Evolutionary conservation across 495 filamentous ascomycete species (phyloP).

Genomic region (Astrothelium subdiscretum): DNA sequence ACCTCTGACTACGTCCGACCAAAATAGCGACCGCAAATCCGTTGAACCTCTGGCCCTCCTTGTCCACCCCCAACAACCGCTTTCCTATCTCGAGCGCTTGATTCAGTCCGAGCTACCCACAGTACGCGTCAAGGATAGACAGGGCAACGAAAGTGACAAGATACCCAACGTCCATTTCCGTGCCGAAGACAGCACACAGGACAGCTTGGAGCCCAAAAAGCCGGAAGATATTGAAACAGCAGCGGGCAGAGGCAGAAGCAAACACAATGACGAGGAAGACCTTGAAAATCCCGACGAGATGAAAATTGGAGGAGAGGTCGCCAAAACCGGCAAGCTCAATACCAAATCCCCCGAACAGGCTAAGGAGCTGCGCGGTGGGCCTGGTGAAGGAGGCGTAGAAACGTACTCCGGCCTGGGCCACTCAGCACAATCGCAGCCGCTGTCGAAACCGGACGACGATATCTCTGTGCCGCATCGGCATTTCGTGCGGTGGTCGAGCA

Average conservation of each 20-base stretch:
- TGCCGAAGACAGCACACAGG: slow-evolving; percentile 59
- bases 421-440: slow-evolving; percentile 33
- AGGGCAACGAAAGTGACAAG: slow-evolving; percentile 45
- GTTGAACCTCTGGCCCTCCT: slow-evolving; percentile 79
- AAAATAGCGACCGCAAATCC: slow-evolving; percentile 47
- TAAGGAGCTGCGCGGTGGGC: slow-evolving; percentile 22
- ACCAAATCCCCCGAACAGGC: slow-evolving; percentile 14
- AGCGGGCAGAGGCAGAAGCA: slow-evolving; percentile 17
- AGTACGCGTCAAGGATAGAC: slow-evolving; percentile 35
- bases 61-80: slow-evolving; percentile 82
- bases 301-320: slow-evolving; percentile 38
- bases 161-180: slow-evolving; percentile 67
- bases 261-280: slow-evolving; percentile 25
- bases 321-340: slow-evolving; percentile 36
- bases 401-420: no score
- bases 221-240: slow-evolving; percentile 12
- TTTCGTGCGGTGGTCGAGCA: slow-evolving; percentile 84
- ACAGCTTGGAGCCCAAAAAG: slow-evolving; percentile 34
- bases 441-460: slow-evolving; percentile 17
- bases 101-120: slow-evolving; percentile 81
- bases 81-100: slow-evolving; percentile 83
- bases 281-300: slow-evolving; percentile 33
- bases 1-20: slow-evolving; percentile 54
- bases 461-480: slow-evolving; percentile 21
- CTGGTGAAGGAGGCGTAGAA: no score